These are phyloP conservation scores for Knufia petricola DNA, from an alignment of 2,329 filamentous ascomycete species.

Conservation along the genomic window DNA sequence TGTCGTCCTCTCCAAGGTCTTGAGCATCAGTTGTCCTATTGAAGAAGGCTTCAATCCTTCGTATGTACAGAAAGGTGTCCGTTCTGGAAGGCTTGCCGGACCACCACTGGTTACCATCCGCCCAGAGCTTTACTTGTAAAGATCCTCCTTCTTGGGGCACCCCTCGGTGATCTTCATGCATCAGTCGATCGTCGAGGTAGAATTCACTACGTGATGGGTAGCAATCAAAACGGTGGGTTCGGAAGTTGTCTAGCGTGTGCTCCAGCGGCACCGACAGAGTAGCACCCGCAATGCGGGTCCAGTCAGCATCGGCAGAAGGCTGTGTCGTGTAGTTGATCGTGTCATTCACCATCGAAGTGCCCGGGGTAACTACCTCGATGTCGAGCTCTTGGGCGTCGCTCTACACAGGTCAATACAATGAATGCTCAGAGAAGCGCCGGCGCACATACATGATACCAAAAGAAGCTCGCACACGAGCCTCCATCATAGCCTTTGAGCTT, in stretches of 20 bases:
- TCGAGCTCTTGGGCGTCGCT: constrained; percentile 25
- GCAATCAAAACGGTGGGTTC: constrained; percentile 26
- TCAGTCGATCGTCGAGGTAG: constrained; percentile 22
- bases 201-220: constrained; percentile 18
- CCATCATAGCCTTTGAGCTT: constrained; percentile 23
- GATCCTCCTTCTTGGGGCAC: constrained; percentile 21
- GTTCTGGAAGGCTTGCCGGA: constrained; percentile 24
- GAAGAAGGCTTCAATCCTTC: constrained; percentile 23
- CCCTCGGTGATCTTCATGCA: constrained; percentile 18
- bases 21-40: constrained; percentile 7
- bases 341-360: constrained; percentile 20
- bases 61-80: constrained; percentile 22
- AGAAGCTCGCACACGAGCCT: constrained; percentile 25
- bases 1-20: too few species aligned
- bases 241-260: constrained; percentile 14
- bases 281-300: constrained; percentile 19
- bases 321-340: constrained; percentile 26
- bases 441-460: constrained; percentile 26
- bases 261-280: constrained; percentile 22
- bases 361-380: constrained; percentile 24
- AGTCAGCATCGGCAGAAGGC: constrained; percentile 20
- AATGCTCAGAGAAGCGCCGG: neutral
- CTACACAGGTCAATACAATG: constrained; percentile 13
- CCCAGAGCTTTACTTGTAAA: constrained; percentile 26
- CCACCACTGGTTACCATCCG: constrained; percentile 25